Evolutionary conservation across 495 filamentous ascomycete genomes (phyloP).

Genomic region (Xylaria castorea): DNA sequence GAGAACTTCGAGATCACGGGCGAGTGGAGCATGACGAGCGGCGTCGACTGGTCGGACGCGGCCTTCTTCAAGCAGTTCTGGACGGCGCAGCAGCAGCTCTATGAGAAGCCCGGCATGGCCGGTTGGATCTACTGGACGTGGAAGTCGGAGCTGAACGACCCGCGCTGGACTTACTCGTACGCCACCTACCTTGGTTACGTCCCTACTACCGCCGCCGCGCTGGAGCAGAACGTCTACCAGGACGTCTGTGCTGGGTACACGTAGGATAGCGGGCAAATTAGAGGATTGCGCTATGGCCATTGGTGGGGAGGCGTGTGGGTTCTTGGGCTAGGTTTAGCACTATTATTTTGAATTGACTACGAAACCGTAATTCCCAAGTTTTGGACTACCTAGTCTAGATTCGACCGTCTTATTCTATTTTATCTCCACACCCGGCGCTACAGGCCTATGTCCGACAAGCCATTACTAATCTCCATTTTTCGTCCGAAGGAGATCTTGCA

Average conservation of each 20-base stretch:
- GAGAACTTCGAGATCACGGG: constrained; percentile 52
- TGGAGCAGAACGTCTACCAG: constrained; percentile 36
- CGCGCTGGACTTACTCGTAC: constrained; percentile 37
- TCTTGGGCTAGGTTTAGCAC: too few species aligned
- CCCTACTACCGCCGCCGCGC: constrained; percentile 32
- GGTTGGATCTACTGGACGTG: constrained; percentile 67
- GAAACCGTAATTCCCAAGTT: background rate
- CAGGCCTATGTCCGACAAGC: background rate
- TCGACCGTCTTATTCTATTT: background rate
- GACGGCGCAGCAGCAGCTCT: constrained; percentile 59
- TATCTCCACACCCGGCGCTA: background rate
- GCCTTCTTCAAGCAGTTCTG: constrained; percentile 60
- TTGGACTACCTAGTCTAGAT: background rate
- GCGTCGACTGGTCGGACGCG: constrained; percentile 41
- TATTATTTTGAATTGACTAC: background rate
- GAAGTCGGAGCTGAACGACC: constrained; percentile 52
- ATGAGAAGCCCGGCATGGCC: constrained; percentile 54
- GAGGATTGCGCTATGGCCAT: background rate
- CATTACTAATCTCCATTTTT: background rate
- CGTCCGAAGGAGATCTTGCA: background rate
- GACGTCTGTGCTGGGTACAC: constrained; percentile 32
- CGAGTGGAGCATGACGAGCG: constrained; percentile 59
- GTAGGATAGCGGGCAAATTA: background rate
- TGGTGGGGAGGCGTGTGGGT: too few species aligned
- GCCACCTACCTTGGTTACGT: constrained; percentile 31